Base-by-base conservation (phyloP, 192 early-diverging fungal genomes). In the Tieghemiomyces parasiticus region DNA sequence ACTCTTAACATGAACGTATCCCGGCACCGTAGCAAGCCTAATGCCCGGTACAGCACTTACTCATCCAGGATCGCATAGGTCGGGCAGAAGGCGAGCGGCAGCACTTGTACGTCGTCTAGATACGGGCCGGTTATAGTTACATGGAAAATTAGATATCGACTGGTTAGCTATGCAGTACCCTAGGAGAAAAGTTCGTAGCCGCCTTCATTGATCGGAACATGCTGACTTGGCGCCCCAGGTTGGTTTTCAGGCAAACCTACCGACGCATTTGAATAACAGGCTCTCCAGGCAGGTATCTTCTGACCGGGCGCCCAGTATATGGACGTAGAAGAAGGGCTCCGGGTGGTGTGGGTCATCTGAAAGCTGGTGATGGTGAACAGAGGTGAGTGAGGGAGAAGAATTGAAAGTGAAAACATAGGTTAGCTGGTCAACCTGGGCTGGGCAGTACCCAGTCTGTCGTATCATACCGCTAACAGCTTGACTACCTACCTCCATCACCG, bases 61-160 rank as follows among this genome's bases (percentile, higher is more conserved):
- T 31, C 24, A 24, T 56, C 54, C 9, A 56, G 32, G 2, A 56
- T 16, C 31, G 29, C 14, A 31, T n/a, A 2, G 12, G 32, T 56
- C 6, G 54, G 54, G 24, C 54, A 56, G 34, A 14, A 13, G 28
- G 28, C 16, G 1, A 56, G 16, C 4, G 54, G 54, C 9, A 56
- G 29, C 16, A 56, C 32, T 34, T 56, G 54, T 29, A 16, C 31
- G 31, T 56, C 54, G 34, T 31, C 31, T 29, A 56, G n/a, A n/a
- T n/a, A n/a, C n/a, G n/a, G n/a, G n/a, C n/a, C n/a, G 14, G 28
- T 20, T 29, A 16, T 31, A 20, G 8, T 10, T 42, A 42, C 6
- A 42, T 42, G 38, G 38, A 42, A 42, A 42, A 6, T 6, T 42
- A 42, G 16, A 10, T 42, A 42, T 42, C 16, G 16, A 42, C 6